A percentile compares a stretch with the other conserved stretches of the same genome.
Evolutionary conservation across 1,284 basidiomycete genomes (phyloP).

Genomic region (Cryptococcus sp.): DNA sequence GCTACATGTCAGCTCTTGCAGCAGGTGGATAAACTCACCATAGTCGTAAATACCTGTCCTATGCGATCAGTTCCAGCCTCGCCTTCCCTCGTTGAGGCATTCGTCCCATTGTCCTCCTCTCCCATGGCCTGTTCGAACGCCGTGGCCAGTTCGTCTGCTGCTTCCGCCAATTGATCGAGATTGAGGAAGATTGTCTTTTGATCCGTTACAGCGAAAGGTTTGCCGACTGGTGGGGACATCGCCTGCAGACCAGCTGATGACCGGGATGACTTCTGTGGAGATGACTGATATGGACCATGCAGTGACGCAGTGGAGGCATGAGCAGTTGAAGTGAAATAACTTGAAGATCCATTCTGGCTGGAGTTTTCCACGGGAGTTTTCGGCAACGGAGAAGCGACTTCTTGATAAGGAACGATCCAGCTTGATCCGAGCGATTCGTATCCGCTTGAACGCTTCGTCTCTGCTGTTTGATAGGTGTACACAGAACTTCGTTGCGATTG

Average conservation of each 20-base stretch:
- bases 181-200: conserved; percentile 76
- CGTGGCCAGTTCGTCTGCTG: conserved; percentile 66
- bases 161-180: conserved; percentile 69
- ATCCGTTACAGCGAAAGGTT: conserved; percentile 71
- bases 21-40: conserved; percentile 58
- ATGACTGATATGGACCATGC: conserved; percentile 15
- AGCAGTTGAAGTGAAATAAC: conserved; percentile 17
- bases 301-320: conserved; percentile 10
- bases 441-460: conserved; percentile 29
- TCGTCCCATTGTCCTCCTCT: conserved; percentile 26
- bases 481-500: conserved; percentile 29
- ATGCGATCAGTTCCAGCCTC: conserved; percentile 66
- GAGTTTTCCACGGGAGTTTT: conserved; percentile 19
- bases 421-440: conserved; percentile 8
- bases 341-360: conserved; percentile 3
- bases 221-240: conserved; percentile 31
- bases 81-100: conserved; percentile 31
- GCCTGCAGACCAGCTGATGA: background rate
- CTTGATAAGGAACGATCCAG: conserved; percentile 2
- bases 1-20: conserved; percentile 54
- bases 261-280: conserved; percentile 13
- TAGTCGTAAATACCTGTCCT: conserved; percentile 73
- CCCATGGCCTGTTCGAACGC: conserved; percentile 53
- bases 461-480: conserved; percentile 38
- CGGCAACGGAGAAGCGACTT: conserved; percentile 13